Evolutionary conservation across 1,284 basidiomycete genomes (phyloP), one percentile per base, ranked within the genome.

Genomic region (Thelephora terrestris): DNA sequence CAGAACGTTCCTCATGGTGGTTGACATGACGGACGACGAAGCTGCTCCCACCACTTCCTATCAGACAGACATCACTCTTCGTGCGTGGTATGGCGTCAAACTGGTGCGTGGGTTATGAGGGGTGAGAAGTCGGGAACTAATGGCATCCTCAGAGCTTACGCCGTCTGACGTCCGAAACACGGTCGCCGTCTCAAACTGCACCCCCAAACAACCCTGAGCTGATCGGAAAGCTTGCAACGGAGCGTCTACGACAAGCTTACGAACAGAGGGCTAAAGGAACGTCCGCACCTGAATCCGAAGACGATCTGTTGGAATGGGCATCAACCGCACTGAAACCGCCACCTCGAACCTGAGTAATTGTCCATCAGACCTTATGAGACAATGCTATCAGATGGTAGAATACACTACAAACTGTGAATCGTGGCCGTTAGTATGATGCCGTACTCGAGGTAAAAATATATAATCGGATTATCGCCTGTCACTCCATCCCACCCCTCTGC

Each of bases 1-100:
- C 52, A 91, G 91, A 64, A 83, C 82, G 69, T 93, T 84, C 67
- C 74, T 95, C 10, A 70, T 85, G 38, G 83, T 81, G 1, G 71
- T 88, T 14, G 93, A 96, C 61, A 91, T 94, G 85, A 76, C 76
- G 16, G 83, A 85, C 43, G 73, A 74, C 10, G 81, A 84, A 40
- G 68, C 73, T 40, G 50, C 61, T 2, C 67, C 70, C 2, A 62
- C 64, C 25, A 71, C 75, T 48, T 70, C 71, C 14, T 70, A 74
- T 24, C 81, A 77, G 2, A 67, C 68, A 7, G 79, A 77, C 5
- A 74, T 82, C 34, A 72, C 74, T 14, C 68, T 85, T 27, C 69
- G 88, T 18, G 84, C 89, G 5, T 96, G 91, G 87, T 84, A 85
- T 65, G 91, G 91, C 4, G 75, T 92, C 23, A 91, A 92, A 62